Base-by-base conservation (phyloP, 1,284 basidiomycete species). In the Fistulinella cinereoalba region DNA sequence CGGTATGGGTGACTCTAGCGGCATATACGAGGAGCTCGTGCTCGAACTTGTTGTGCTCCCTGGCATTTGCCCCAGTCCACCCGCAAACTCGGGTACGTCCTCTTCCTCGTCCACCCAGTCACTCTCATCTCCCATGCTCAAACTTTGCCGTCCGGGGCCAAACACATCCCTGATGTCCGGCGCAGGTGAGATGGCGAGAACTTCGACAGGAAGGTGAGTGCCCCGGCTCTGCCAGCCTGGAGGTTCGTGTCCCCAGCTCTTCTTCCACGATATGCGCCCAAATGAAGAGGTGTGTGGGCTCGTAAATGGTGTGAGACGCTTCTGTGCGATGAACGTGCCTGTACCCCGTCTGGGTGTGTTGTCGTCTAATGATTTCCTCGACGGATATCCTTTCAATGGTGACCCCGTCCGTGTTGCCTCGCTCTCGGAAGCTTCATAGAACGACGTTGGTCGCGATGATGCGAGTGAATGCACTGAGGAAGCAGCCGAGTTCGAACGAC, bases 41-140 rank as follows among this genome's bases (percentile, higher is more conserved):
- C 53, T 55, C 8, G 60, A 50, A 39, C 49, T 65, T 6, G 61
- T 49, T 15, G 61, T 46, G 2, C 73, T 71, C 12, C 74, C 67
- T 2, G 78, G 73, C 70, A 80, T 73, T 67, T 91, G 88, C 1
- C 88, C 88, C 31, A 91, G 66, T 5, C 88, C 88, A 40, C 86
- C 87, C 12, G 80, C 82, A 66, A 87, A 90, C n/a, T 77, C 74
- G 3, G 81, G 79, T 28, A 79, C 66, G 53, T 90, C 88, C 21
- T 89, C 86, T 34, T 91, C 88, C 56, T 89, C 85, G 58, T 91
- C 88, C 6, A 88, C 81, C 88, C 88, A 90, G 50, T 90, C 88
- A 36, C 81, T 83, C 56, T 90, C 87, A 57, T 89, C 88, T 8
- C 83, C 82, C 46, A 77, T 65, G 53, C 62, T 80, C 40, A 81